These are phyloP conservation scores for Colletotrichum incanum DNA, from an alignment of 2,329 filamentous ascomycete species.

Conservation along the genomic window DNA sequence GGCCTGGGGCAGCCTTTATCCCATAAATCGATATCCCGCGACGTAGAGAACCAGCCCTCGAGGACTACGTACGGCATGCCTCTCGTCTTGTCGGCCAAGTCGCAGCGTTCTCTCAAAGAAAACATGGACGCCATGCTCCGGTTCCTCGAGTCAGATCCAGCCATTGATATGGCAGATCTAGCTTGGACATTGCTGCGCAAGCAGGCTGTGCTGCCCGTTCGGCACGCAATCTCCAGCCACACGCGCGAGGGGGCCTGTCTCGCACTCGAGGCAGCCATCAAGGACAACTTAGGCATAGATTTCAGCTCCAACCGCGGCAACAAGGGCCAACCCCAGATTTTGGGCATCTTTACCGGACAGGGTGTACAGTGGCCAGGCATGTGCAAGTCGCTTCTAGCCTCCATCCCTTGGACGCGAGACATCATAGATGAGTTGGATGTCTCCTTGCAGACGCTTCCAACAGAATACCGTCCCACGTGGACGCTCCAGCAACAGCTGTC, in stretches of 20 bases:
- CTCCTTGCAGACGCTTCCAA: conserved; percentile 43
- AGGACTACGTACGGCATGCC: conserved; percentile 15
- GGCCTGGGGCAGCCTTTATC: no score
- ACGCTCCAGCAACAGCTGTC: conserved; percentile 46
- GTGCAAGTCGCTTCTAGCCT: conserved; percentile 40
- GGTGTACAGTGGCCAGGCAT: conserved; percentile 52
- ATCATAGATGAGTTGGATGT: conserved; percentile 46
- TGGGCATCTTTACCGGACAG: conserved; percentile 52
- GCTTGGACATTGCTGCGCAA: conserved; percentile 13
- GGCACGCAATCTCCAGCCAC: neutral
- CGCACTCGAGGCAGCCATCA: conserved; percentile 11
- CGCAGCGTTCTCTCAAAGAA: conserved; percentile 9
- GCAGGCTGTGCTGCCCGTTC: neutral
- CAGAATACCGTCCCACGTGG: conserved; percentile 48
- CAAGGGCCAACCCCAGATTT: neutral
- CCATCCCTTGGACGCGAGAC: conserved; percentile 24
- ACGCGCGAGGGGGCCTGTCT: neutral
- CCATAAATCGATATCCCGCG: no score
- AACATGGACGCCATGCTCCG: conserved; percentile 3
- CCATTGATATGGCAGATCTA: conserved; percentile 14
- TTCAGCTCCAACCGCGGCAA: neutral
- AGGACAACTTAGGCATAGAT: neutral
- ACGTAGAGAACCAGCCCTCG: neutral
- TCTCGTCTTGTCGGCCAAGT: conserved; percentile 18
- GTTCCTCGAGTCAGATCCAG: conserved; percentile 4